These are phyloP conservation scores for Karstenula rhodostoma DNA, from an alignment of 2,329 filamentous ascomycete genomes.

Conservation along the genomic window DNA sequence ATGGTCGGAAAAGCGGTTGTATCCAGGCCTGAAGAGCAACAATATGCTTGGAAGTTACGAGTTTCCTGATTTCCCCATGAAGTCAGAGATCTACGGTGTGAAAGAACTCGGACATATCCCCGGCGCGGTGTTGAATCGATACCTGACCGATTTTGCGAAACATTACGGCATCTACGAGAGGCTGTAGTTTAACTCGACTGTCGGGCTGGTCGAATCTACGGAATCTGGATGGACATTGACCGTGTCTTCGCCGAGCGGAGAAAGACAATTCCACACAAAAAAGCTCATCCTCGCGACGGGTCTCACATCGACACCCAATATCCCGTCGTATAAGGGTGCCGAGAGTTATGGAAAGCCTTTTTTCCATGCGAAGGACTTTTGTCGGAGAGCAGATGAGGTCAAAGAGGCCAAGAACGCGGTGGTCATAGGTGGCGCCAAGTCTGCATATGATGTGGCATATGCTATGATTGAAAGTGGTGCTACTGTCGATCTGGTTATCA, in stretches of 20 bases:
- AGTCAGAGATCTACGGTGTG: slow-evolving; percentile 39
- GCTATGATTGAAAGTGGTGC: slow-evolving; percentile 60
- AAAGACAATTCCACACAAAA: slow-evolving; percentile 32
- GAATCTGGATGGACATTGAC: slow-evolving; percentile 45
- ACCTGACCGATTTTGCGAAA: slow-evolving; percentile 57
- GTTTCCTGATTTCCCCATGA: slow-evolving; percentile 47
- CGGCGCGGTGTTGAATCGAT: slow-evolving; percentile 64
- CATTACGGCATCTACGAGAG: slow-evolving; percentile 57
- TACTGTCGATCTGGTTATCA: slow-evolving; percentile 66
- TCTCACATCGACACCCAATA: slow-evolving; percentile 65
- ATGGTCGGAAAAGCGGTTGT: slow-evolving; percentile 54
- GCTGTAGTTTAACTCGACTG: slow-evolving; percentile 62
- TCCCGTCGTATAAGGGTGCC: slow-evolving; percentile 61
- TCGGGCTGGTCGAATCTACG: slow-evolving; percentile 51
- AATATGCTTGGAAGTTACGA: slow-evolving; percentile 33
- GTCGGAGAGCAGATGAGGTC: slow-evolving; percentile 49
- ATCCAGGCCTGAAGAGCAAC: slow-evolving; percentile 55
- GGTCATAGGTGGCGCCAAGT: slow-evolving; percentile 70
- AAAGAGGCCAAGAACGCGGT: slow-evolving; percentile 50
- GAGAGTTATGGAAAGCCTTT: slow-evolving; percentile 62
- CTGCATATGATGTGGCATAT: slow-evolving; percentile 69
- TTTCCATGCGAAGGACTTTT: slow-evolving; percentile 66
- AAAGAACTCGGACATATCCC: slow-evolving; percentile 64
- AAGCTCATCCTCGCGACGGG: slow-evolving; percentile 71
- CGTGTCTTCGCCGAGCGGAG: slow-evolving; percentile 12